phyloP scores from a whole-genome alignment of 2,329 filamentous ascomycete genomes.

The Chaetoscypha palmicola region DNA sequence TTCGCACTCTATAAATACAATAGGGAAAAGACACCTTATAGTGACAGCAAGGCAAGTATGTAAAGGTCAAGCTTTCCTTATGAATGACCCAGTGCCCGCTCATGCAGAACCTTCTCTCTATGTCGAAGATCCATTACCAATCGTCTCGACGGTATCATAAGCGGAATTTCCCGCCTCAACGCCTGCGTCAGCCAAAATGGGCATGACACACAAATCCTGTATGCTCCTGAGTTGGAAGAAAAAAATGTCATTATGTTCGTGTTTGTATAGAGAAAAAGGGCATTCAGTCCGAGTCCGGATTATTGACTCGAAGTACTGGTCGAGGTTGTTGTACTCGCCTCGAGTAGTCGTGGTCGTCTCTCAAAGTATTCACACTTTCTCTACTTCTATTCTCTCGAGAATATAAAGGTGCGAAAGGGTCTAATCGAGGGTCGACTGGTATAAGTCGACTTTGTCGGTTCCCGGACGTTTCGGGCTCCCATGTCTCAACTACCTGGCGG shows the following conservation, averaged over 20 bases:
- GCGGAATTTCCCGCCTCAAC: slow-evolving; percentile 12
- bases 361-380: slow-evolving; percentile 56
- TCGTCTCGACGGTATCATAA: slow-evolving; percentile 8
- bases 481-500: slow-evolving; percentile 28
- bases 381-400: slow-evolving; percentile 49
- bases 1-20: slow-evolving; percentile 1
- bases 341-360: slow-evolving; percentile 60
- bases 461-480: slow-evolving; percentile 23
- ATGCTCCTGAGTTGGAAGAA: slow-evolving; percentile 14
- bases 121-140: slow-evolving; percentile 3
- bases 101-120: background rate
- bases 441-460: slow-evolving; percentile 47
- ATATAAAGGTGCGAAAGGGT: slow-evolving; percentile 54
- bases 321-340: slow-evolving; percentile 40
- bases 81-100: background rate
- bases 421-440: slow-evolving; percentile 56
- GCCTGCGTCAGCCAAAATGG: slow-evolving; percentile 18
- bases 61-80: background rate
- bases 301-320: slow-evolving; percentile 52
- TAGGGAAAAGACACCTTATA: background rate
- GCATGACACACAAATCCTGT: slow-evolving; percentile 21
- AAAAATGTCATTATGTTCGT: slow-evolving; percentile 22
- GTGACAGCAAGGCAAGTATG: background rate
- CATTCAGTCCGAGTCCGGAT: slow-evolving; percentile 46
- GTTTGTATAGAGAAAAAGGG: slow-evolving; percentile 14